Conservation (phyloP, 345 rosid genomes). For the Jatropha curcas region DNA sequence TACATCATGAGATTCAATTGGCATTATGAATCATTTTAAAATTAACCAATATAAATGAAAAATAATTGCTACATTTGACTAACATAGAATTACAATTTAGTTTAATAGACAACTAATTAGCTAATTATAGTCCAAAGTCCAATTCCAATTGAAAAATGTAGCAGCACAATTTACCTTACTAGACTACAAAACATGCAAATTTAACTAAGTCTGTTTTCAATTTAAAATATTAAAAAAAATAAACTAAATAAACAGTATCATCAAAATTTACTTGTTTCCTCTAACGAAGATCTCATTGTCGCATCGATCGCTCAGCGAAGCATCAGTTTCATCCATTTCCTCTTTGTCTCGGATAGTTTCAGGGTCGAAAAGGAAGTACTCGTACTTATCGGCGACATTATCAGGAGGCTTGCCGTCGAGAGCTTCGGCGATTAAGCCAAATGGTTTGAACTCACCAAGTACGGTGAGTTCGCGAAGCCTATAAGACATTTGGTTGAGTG, state of each 20-base stretch:
- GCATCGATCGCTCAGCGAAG: slow-evolving; percentile 41
- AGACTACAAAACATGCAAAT: too few species aligned
- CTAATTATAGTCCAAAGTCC: too few species aligned
- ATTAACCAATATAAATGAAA: neutral
- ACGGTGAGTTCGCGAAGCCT: slow-evolving; percentile 70
- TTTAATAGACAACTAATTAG: neutral
- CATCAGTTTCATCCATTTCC: slow-evolving; percentile 32
- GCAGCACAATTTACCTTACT: too few species aligned
- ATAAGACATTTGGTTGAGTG: slow-evolving; percentile 42
- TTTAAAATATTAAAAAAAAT: too few species aligned
- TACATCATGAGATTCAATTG: neutral
- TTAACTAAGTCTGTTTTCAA: too few species aligned
- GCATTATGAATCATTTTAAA: neutral
- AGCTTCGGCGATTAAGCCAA: slow-evolving; percentile 83
- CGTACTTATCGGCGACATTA: slow-evolving; percentile 45
- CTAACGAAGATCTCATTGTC: slow-evolving; percentile 88
- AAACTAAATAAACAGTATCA: neutral
- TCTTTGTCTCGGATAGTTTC: slow-evolving; percentile 47
- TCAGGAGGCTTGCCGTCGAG: slow-evolving; percentile 62
- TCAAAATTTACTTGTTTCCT: slow-evolving; percentile 51
- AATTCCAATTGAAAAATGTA: too few species aligned
- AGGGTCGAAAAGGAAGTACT: slow-evolving; percentile 79
- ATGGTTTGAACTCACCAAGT: slow-evolving; percentile 94
- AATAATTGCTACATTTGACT: neutral
- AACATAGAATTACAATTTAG: neutral